A percentile compares a stretch with the other conserved stretches of the same genome.
Evolutionary conservation across 2,329 filamentous ascomycete species (phyloP).

Genomic region (Aspergillus clavatus): DNA sequence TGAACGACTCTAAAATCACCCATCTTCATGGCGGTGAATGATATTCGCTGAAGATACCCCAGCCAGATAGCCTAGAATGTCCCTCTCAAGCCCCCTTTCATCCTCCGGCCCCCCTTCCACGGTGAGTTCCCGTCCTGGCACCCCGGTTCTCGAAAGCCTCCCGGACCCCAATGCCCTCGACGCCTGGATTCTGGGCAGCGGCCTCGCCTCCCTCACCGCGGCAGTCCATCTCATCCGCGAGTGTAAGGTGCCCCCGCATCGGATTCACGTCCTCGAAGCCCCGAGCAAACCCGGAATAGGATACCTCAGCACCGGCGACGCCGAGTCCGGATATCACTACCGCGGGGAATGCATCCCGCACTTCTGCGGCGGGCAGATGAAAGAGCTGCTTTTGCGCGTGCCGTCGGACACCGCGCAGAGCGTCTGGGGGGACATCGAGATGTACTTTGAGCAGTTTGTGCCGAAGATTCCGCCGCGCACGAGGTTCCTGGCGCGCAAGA

Average conservation of each 20-base stretch:
- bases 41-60: no score
- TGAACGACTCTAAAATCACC: no score
- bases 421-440: slow-evolving; percentile 15
- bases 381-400: slow-evolving; percentile 31
- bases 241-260: slow-evolving; percentile 28
- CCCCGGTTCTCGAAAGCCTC: slow-evolving; percentile 18
- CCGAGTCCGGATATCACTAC: slow-evolving; percentile 33
- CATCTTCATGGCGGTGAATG: no score
- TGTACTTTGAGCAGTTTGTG: slow-evolving; percentile 3
- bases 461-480: slow-evolving; percentile 6
- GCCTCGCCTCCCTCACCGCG: slow-evolving; percentile 33
- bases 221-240: slow-evolving; percentile 35
- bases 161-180: slow-evolving; percentile 11
- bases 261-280: slow-evolving; percentile 35
- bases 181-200: slow-evolving; percentile 35
- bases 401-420: slow-evolving; percentile 19
- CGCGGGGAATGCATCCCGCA: slow-evolving; percentile 33
- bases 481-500: slow-evolving; percentile 9
- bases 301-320: slow-evolving; percentile 25
- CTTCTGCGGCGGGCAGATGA: slow-evolving; percentile 31
- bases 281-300: slow-evolving; percentile 27
- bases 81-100: background rate
- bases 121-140: background rate
- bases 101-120: background rate
- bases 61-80: no score